phyloP scores from a whole-genome alignment of 345 rosid species.

The Gossypium herbaceum region DNA sequence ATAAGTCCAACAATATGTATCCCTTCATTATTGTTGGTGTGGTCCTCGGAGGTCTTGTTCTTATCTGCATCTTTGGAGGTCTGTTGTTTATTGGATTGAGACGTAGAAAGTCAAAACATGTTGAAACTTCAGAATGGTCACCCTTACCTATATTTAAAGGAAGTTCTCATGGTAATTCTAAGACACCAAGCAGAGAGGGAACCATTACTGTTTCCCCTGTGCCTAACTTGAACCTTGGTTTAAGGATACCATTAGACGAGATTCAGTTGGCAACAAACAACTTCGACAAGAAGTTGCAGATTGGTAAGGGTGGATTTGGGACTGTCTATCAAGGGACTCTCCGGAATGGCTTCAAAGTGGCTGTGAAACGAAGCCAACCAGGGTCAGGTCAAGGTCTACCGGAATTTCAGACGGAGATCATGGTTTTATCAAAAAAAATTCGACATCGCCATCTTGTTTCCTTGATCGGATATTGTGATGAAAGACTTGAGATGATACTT shows the following conservation, averaged over 20 bases:
- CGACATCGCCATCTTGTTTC: conserved; percentile 66
- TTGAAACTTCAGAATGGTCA: conserved; percentile 26
- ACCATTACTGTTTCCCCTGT: conserved; percentile 16
- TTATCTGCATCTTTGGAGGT: conserved; percentile 26
- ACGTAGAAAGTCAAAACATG: conserved; percentile 27
- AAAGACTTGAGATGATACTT: conserved; percentile 52
- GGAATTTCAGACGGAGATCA: conserved; percentile 55
- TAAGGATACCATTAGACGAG: conserved; percentile 37
- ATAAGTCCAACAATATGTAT: neutral
- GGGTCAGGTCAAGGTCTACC: conserved; percentile 47
- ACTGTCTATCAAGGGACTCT: conserved; percentile 38
- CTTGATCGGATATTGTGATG: conserved; percentile 62
- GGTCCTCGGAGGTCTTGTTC: conserved; percentile 24
- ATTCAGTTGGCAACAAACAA: conserved; percentile 41
- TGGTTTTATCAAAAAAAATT: conserved; percentile 55
- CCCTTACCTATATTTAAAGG: conserved; percentile 19
- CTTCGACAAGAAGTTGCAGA: conserved; percentile 30
- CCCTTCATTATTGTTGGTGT: conserved; percentile 24
- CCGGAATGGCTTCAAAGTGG: conserved; percentile 36
- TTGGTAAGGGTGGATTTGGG: conserved; percentile 52
- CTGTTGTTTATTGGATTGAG: conserved; percentile 15
- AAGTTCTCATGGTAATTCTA: conserved; percentile 19
- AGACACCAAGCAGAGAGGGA: conserved; percentile 13
- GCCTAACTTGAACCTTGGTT: conserved; percentile 30
- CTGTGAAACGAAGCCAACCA: conserved; percentile 43